phyloP scores from a whole-genome alignment of 2,329 filamentous ascomycete species.

The Dothistroma septosporum region DNA sequence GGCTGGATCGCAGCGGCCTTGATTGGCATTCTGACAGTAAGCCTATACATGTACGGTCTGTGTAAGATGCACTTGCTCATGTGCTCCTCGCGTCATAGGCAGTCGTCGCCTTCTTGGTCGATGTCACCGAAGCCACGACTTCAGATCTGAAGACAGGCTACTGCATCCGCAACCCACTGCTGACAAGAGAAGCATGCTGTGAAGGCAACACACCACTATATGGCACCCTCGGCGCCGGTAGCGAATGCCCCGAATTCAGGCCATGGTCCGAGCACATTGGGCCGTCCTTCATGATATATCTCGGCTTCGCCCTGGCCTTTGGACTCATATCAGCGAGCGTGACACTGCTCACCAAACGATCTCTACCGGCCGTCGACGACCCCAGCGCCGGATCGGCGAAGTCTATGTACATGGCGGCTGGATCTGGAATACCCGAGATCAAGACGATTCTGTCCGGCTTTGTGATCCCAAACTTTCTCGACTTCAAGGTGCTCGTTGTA shows the following conservation, averaged over 20 bases:
- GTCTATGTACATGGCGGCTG: conserved; percentile 56
- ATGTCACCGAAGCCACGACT: conserved; percentile 52
- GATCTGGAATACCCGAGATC: conserved; percentile 59
- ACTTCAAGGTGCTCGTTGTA: conserved; percentile 52
- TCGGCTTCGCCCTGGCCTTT: conserved; percentile 48
- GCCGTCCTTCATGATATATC: conserved; percentile 46
- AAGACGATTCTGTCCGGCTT: conserved; percentile 60
- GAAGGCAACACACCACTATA: conserved; percentile 32
- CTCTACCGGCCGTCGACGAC: conserved; percentile 44
- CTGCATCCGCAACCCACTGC: conserved; percentile 45
- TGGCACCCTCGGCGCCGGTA: conserved; percentile 14
- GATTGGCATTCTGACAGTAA: conserved; percentile 49
- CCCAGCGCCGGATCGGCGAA: conserved; percentile 42
- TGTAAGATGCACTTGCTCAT: neutral
- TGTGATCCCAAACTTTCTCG: conserved; percentile 55
- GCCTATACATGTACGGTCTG: neutral
- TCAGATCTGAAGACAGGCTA: conserved; percentile 58
- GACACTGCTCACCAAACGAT: conserved; percentile 49
- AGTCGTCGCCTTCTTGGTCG: conserved; percentile 53
- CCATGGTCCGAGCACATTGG: conserved; percentile 44
- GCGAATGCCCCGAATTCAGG: conserved; percentile 41
- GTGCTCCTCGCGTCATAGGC: conserved; percentile 30
- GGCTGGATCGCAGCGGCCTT: conserved; percentile 55
- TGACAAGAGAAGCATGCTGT: conserved; percentile 52
- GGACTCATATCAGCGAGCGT: conserved; percentile 48